Conservation (phyloP, 768 basidiomycete genomes). For the Trametes cinnabarina region DNA sequence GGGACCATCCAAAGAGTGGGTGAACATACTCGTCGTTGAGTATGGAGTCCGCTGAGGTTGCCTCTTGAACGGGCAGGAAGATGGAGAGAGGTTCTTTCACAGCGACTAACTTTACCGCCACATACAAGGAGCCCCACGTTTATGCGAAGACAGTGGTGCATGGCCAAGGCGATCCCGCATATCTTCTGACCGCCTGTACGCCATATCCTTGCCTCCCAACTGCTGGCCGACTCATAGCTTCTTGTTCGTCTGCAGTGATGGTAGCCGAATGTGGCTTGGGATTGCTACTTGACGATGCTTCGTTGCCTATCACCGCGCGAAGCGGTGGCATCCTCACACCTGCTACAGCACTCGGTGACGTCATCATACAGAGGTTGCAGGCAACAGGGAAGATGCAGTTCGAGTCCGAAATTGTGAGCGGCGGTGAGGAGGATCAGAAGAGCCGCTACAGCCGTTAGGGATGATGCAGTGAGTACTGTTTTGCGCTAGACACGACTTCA, state of each 20-base stretch:
- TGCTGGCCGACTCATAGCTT: background rate
- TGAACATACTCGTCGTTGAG: conserved; percentile 12
- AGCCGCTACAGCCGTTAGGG: background rate
- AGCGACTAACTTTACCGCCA: conserved; percentile 70
- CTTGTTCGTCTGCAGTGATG: conserved; percentile 50
- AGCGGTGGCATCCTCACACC: conserved; percentile 84
- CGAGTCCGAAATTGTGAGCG: conserved; percentile 45
- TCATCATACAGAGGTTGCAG: conserved; percentile 65
- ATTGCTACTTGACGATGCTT: conserved; percentile 55
- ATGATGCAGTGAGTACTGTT: too few species aligned
- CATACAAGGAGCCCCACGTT: conserved; percentile 41
- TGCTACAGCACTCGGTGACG: conserved; percentile 76
- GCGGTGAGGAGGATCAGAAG: conserved; percentile 13
- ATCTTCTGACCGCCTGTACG: conserved; percentile 55
- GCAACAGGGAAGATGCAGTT: conserved; percentile 57
- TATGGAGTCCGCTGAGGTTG: background rate
- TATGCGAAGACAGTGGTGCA: conserved; percentile 53
- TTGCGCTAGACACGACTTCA: too few species aligned
- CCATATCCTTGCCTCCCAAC: conserved; percentile 28
- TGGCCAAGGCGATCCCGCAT: conserved; percentile 78
- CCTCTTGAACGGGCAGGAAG: conserved; percentile 34
- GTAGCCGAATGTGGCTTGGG: conserved; percentile 75
- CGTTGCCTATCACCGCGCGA: conserved; percentile 55
- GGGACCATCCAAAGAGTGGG: conserved; percentile 66
- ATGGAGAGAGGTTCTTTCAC: conserved; percentile 59